Base-by-base conservation (phyloP, 768 basidiomycete genomes). In the Rhizopogon rudus region DNA sequence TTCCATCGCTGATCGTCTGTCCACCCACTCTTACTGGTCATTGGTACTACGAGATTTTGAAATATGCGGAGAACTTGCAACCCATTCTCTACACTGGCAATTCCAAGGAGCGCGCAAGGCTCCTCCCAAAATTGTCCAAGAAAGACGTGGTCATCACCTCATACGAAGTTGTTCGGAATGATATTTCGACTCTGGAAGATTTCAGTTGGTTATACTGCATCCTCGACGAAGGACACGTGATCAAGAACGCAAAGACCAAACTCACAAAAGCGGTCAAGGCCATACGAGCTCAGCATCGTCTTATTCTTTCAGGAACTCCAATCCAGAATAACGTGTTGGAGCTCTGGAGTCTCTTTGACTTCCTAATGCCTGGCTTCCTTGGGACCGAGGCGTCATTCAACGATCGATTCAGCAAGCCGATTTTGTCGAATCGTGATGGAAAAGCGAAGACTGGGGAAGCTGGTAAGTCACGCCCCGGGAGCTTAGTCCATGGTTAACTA, bases 291-390 rank as follows among this genome's bases (percentile, higher is more conserved):
- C 87, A 94, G 55, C 97, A 99, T 72, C 87, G 97, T 22, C 77
- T 99, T 20, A 91, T 99, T 65, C 77, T 99, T 3, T 97, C 94
- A 0, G 97, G 97, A 39, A 99, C 97, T 6, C 97, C 97, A 0
- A 98, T 99, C 55, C 97, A 99, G 73, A 99, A 99, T 69, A 98
- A 99, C 67, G 94, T 99, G 2, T 77, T 99, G 48, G 97, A 99
- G 67, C 75, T 99, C 2, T 99, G 97, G 97, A 97, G 93, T 71
- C 74, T 99, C 43, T 99, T 99, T 70, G 97, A 99, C 72, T 99
- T 98, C 74, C 75, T 99, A 61, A 99, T 99, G 97, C 97, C 97
- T 14, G 97, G 97, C 3, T 98, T 99, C 75, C 75, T 99, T 51
- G 97, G 97, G n/a, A 93, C 89, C 12, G 97, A 98, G 69, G 70